phyloP scores from a whole-genome alignment of 306 rosid genomes.

The Macrotyloma uniflorum region DNA sequence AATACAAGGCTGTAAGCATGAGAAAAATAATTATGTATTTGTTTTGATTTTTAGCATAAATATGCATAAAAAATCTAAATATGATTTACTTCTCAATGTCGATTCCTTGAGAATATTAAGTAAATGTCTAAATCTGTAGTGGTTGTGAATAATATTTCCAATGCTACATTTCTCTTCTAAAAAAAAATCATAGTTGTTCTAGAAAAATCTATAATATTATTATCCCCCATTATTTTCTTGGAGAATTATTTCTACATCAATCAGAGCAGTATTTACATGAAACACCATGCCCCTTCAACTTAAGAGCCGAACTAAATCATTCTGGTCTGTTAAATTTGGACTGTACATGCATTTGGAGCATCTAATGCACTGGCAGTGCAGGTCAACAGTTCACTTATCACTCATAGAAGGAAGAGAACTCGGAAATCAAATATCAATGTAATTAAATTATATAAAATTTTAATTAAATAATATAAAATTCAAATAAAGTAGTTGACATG shows the following conservation, averaged over 20 bases:
- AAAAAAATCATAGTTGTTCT: neutral
- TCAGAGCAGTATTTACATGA: neutral
- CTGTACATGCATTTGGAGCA: neutral
- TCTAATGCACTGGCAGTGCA: constrained; percentile 13
- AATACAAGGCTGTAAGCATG: constrained; percentile 2
- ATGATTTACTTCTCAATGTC: neutral
- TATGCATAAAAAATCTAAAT: neutral
- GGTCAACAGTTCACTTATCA: constrained; percentile 19
- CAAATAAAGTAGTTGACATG: constrained; percentile 16
- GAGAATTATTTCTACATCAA: neutral
- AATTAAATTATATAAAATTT: constrained; percentile 9
- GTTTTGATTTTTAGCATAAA: constrained; percentile 2
- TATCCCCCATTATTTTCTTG: neutral
- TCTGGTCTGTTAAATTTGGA: constrained; percentile 5
- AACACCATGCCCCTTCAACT: constrained; percentile 14
- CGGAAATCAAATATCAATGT: constrained; percentile 20
- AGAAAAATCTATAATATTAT: neutral
- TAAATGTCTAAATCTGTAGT: neutral
- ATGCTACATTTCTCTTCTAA: neutral
- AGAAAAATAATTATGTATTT: neutral
- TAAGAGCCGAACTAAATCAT: constrained; percentile 11
- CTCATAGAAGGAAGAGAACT: constrained; percentile 12
- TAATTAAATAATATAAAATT: too few relatives aligned
- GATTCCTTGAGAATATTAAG: constrained; percentile 4
- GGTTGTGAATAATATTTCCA: neutral